A percentile compares a stretch with the other conserved stretches of the same genome.
Evolutionary conservation across 2,329 filamentous ascomycete genomes (phyloP).

Genomic region (Graphilbum sp.): DNA sequence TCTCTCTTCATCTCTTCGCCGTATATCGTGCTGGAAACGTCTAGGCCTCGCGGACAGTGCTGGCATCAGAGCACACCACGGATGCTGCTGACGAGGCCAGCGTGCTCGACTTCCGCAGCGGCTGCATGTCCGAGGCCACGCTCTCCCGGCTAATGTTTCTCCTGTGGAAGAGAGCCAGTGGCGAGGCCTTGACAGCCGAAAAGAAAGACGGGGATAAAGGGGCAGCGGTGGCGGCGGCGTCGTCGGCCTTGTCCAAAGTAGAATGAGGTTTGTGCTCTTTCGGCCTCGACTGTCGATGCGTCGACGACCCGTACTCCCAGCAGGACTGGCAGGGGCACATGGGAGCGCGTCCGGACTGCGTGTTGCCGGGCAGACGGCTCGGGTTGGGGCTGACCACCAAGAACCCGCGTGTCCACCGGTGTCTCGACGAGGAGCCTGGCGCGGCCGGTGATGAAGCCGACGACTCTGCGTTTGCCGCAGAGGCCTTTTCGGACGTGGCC

Average conservation of each 20-base stretch:
- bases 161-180: neutral
- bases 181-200: neutral
- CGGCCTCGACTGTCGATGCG: too few species aligned
- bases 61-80: neutral
- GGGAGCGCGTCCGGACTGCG: slow-evolving; percentile 1
- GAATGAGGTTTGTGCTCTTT: too few species aligned
- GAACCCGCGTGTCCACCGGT: neutral
- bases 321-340: slow-evolving; percentile 3
- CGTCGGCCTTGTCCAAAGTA: neutral
- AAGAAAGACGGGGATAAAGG: neutral
- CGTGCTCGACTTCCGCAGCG: neutral
- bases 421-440: neutral
- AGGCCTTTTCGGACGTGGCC: too few species aligned
- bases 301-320: slow-evolving; percentile 1
- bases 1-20: too few species aligned
- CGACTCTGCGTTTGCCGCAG: neutral
- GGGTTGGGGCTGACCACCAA: neutral
- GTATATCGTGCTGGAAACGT: too few species aligned
- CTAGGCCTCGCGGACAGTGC: neutral
- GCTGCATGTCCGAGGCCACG: neutral
- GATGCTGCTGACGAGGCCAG: neutral
- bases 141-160: neutral
- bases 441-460: neutral
- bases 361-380: neutral
- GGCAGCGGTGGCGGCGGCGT: neutral